A percentile compares a stretch with the other conserved stretches of the same genome.
Conservation (phyloP, 2,329 filamentous ascomycete species). For the Alternaria sp. region DNA sequence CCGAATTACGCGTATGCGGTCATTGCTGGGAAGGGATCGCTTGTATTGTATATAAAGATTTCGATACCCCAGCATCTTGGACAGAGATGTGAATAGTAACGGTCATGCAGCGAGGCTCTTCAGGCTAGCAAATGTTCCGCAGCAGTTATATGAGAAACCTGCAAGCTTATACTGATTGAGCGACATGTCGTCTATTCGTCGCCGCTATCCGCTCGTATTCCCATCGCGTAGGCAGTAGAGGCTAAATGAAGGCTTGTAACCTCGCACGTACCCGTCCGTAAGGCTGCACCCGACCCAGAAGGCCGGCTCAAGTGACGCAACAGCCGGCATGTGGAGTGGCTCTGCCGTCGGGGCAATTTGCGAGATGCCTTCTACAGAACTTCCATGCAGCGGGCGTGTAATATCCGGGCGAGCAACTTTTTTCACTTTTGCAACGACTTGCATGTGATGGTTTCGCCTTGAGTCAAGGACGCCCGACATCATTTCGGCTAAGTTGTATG, state of each 20-base stretch:
- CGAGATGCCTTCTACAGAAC: neutral
- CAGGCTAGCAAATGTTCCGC: conserved; percentile 13
- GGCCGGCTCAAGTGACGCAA: conserved; percentile 20
- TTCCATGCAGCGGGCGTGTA: conserved; percentile 6
- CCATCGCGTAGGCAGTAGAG: conserved; percentile 8
- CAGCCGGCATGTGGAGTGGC: conserved; percentile 13
- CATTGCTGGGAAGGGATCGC: neutral
- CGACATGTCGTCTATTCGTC: neutral
- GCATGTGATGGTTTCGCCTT: conserved; percentile 20
- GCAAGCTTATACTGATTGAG: conserved; percentile 2
- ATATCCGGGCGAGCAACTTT: conserved; percentile 1
- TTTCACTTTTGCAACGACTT: neutral
- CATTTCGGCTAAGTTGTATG: conserved; percentile 15
- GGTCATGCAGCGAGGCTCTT: conserved; percentile 2
- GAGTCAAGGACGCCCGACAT: conserved; percentile 5
- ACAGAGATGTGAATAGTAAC: neutral
- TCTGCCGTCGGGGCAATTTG: conserved; percentile 17
- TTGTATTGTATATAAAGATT: neutral
- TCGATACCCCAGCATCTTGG: conserved; percentile 7
- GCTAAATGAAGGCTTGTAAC: conserved; percentile 18
- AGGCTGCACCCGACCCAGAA: conserved; percentile 19
- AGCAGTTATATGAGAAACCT: conserved; percentile 8
- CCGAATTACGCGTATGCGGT: conserved; percentile 11
- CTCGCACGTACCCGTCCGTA: conserved; percentile 11
- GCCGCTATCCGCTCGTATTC: neutral